Base-by-base conservation (phyloP, 139 green algal genomes). In the Tetratostichococcus sp. region DNA sequence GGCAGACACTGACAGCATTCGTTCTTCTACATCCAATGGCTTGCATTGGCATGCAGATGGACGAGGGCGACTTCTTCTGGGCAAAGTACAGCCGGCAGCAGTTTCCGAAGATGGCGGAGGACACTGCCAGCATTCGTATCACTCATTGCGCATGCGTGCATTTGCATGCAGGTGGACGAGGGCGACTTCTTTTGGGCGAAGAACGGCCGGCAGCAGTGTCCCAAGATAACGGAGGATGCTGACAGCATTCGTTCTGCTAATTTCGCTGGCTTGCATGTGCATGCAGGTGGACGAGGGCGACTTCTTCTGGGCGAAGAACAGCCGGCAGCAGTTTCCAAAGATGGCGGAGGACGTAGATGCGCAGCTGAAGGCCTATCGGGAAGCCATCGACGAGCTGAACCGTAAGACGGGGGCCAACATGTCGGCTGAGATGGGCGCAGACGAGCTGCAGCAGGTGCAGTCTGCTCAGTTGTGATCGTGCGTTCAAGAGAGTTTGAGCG, bases 311-410 rank as follows among this genome's bases (percentile, higher is more conserved):
- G 79, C 90, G 62, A 80, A 76, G 0, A 89, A 89, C 76, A 91
- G 90, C 21, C 67, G 74, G 22, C 75, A 89, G 70, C 83, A 83
- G 14, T 97, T 96, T 77, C 92, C 92, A 28, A 89, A 89, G 66
- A 90, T 94, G 30, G 91, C 90, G 4, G 89, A 91, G 73, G 87
- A 95, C 74, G 86, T 94, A 30, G 89, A 95, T 75, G 79, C 77
- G 59, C 83, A 94, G 80, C 81, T 95, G 34, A 71, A 80, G 43
- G 88, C 90, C 74, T 99, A 98, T 81, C 95, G 96, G 77, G 78
- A 84, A 58, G 80, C 93, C 1, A 88, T 98, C 43, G 91, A 97
- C 72, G 93, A 97, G 32, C 88, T 99, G 30, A 99, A 97, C 79
- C 80, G 82, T 28, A 80, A 90, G 75, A 91, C 91, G 19, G 86